phyloP scores from a whole-genome alignment of 2,329 filamentous ascomycete species.

The Cercospora sp. region DNA sequence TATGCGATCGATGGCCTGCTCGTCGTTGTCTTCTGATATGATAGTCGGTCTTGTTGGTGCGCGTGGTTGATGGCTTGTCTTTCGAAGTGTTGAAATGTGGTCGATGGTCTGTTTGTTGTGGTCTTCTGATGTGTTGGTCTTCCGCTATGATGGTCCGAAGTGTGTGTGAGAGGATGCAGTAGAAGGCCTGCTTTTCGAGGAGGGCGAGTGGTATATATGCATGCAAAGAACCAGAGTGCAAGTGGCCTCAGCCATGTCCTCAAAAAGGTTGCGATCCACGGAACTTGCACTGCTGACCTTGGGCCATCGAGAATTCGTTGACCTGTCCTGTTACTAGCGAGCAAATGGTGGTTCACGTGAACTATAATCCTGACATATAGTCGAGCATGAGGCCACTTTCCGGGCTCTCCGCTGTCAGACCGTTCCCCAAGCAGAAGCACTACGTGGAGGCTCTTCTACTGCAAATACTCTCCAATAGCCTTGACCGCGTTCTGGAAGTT shows the following conservation, averaged over 20 bases:
- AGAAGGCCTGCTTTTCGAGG: neutral
- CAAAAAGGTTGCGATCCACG: neutral
- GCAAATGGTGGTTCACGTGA: neutral
- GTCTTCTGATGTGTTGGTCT: neutral
- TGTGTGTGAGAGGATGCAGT: neutral
- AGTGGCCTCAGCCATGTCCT: neutral
- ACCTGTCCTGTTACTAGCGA: neutral
- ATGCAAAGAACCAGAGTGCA: neutral
- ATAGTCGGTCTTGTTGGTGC: neutral
- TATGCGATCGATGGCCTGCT: neutral
- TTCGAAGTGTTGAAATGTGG: neutral
- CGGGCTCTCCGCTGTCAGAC: neutral
- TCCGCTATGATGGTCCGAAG: neutral
- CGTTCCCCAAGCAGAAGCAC: neutral
- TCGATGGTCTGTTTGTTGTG: neutral
- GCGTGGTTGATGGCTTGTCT: neutral
- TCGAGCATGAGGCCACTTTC: neutral
- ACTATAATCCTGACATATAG: neutral
- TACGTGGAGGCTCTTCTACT: constrained; percentile 1
- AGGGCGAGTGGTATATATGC: neutral
- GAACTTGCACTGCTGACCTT: neutral
- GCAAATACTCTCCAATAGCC: constrained; percentile 71
- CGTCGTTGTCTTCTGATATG: neutral
- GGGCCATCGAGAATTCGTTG: neutral
- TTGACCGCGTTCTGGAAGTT: constrained; percentile 76